Base-by-base conservation (phyloP, 148 eudicot genomes). In the Arctostaphylos glauca region DNA sequence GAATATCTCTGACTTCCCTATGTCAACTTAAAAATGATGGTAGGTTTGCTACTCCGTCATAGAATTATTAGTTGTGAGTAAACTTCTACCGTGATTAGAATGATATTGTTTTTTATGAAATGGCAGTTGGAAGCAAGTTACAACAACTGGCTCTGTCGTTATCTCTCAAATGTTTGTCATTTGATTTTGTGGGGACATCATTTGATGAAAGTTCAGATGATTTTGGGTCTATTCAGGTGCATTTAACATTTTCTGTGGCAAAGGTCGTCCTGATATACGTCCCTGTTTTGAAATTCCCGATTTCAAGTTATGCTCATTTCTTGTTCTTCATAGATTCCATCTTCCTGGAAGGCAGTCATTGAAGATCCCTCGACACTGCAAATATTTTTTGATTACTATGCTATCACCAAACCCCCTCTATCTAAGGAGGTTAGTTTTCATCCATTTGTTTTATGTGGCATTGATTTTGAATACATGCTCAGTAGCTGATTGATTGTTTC, bases 201-300 rank as follows among this genome's bases (percentile, higher is more conserved):
- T 91, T 89, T 83, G 98, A 95, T 89, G 98, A 95, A 88, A 95
- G 97, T 83, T 93, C 97, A 54, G 98, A 95, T 83, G 98, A 95
- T 86, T 91, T 95, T 86, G 97, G 97, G 64, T 90, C 98, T 89
- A 90, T 93, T 72, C 98, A 95, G 97, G 98, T 84, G 82, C 81
- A 78, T 56, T 70, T 18, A 25, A 44, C 38, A 46, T 52, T 68
- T 78, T 83, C 25, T 23, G 59, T 78, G 43, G 81, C 77, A 53
- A 76, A 68, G 56, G 55, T 55, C 3, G 68, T 56, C 31, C 23
- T 50, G 5, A 25, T 62, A 53, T 62, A 47, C 9, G 49, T 54
- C 60, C 41, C n/a, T 64, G 38, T 76, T 53, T 19, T 46, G 58
- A 47, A 43, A 54, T 38, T 53, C 43, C 31, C 44, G 49, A 31